Percentiles rank a stretch among this genome's conserved stretches.
phyloP scores from a whole-genome alignment of 2,329 filamentous ascomycete genomes.

The Trichoderma sp. region DNA sequence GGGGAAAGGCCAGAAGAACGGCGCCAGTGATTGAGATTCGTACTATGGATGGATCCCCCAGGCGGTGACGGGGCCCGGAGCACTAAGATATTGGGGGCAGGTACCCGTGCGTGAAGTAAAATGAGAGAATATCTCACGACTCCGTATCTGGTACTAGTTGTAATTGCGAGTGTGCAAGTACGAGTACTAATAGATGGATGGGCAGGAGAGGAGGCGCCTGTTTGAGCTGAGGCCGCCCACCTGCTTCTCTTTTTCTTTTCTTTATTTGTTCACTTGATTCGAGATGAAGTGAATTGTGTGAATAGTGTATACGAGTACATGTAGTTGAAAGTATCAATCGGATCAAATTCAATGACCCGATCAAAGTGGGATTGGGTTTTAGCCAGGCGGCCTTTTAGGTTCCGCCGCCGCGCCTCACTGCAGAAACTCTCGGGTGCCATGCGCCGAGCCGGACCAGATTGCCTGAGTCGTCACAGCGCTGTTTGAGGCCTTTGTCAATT shows the following conservation, averaged over 20 bases:
- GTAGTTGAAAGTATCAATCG: background rate
- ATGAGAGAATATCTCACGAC: conserved; percentile 15
- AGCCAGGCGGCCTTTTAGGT: background rate
- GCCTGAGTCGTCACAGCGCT: conserved; percentile 16
- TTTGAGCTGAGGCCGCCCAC: background rate
- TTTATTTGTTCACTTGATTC: background rate
- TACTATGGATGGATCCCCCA: background rate
- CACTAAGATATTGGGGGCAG: conserved; percentile 13
- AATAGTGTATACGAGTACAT: background rate
- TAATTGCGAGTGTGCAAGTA: background rate
- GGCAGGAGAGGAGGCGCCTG: background rate
- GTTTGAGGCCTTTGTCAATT: conserved; percentile 1
- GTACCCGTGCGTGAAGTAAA: conserved; percentile 12
- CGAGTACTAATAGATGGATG: background rate
- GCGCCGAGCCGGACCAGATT: background rate
- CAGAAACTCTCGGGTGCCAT: background rate
- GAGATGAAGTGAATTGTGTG: background rate
- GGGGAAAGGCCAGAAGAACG: background rate
- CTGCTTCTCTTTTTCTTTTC: background rate
- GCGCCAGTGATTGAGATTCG: background rate
- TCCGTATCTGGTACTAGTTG: background rate
- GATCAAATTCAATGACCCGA: too few species aligned
- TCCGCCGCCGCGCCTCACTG: conserved; percentile 8
- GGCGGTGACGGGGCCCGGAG: conserved; percentile 4
- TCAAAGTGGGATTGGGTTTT: background rate